Conservation (phyloP, 2,329 filamentous ascomycete genomes). For the Monosporascus sp. region DNA sequence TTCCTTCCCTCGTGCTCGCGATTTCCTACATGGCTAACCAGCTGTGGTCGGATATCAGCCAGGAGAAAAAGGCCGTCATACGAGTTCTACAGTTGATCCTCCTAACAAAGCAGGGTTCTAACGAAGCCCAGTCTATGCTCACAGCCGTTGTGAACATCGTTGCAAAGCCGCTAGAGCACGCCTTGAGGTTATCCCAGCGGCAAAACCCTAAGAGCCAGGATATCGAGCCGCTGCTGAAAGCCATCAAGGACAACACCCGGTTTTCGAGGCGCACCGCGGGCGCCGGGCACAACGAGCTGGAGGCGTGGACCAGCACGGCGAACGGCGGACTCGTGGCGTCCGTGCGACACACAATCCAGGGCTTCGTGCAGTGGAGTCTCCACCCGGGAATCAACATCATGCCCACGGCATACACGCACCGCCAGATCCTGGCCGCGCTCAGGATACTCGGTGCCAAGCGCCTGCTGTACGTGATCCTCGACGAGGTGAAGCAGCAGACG, state of each 20-base stretch:
- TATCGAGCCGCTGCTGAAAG: constrained; percentile 62
- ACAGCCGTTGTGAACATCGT: constrained; percentile 66
- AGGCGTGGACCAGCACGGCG: constrained; percentile 57
- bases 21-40: constrained; percentile 67
- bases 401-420: constrained; percentile 66
- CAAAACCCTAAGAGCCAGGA: constrained; percentile 63
- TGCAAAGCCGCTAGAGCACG: constrained; percentile 62
- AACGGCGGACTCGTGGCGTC: constrained; percentile 52
- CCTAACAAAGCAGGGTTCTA: constrained; percentile 63
- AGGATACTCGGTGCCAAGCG: constrained; percentile 57
- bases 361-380: constrained; percentile 62
- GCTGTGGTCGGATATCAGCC: constrained; percentile 58
- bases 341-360: constrained; percentile 56
- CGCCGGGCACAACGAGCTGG: constrained; percentile 61
- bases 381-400: constrained; percentile 49
- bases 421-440: constrained; percentile 58
- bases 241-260: constrained; percentile 55
- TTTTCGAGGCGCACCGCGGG: constrained; percentile 57
- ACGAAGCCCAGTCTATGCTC: constrained; percentile 67
- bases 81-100: constrained; percentile 69
- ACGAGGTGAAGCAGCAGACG: constrained; percentile 61
- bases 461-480: constrained; percentile 57
- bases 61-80: constrained; percentile 63
- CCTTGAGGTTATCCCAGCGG: constrained; percentile 60
- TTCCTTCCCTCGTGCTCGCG: constrained; percentile 73